Conservation (phyloP, 805 yeast species). For the Metschnikowia chrysomelidarum region DNA sequence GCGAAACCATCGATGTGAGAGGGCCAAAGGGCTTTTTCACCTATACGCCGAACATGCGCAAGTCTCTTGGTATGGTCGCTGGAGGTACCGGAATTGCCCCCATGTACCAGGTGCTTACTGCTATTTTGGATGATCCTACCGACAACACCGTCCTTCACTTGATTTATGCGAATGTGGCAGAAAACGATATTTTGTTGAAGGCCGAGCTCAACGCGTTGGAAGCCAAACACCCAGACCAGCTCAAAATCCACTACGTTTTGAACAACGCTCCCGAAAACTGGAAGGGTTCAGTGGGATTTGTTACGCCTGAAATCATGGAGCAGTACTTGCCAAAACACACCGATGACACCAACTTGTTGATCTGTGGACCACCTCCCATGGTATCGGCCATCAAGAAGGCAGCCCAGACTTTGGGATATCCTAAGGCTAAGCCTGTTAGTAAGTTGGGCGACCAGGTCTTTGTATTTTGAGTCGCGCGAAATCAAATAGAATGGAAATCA, state of each 20-base stretch:
- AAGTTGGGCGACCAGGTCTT: constrained; percentile 89
- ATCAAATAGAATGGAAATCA: too few species aligned
- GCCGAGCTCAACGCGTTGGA: constrained; percentile 73
- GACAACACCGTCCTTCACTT: constrained; percentile 76
- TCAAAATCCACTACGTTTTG: constrained; percentile 70
- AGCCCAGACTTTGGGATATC: constrained; percentile 69
- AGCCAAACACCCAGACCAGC: constrained; percentile 51
- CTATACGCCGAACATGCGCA: constrained; percentile 76
- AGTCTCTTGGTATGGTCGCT: constrained; percentile 82
- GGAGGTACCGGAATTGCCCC: constrained; percentile 98
- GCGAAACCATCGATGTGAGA: constrained; percentile 73
- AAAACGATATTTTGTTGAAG: constrained; percentile 75
- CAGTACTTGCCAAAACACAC: constrained; percentile 60
- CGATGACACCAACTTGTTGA: constrained; percentile 63
- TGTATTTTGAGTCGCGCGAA: too few species aligned
- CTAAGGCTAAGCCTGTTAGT: constrained; percentile 84
- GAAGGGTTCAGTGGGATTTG: constrained; percentile 77
- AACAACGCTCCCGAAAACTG: constrained; percentile 72
- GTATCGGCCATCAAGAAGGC: constrained; percentile 79
- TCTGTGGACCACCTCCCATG: constrained; percentile 97
- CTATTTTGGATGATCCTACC: constrained; percentile 70
- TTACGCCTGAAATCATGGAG: constrained; percentile 71
- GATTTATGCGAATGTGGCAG: constrained; percentile 78
- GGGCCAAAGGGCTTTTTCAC: constrained; percentile 92
- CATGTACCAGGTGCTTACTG: constrained; percentile 88